These are phyloP conservation scores for Lenwebbia sp. DNA, from an alignment of 345 rosid genomes.

Conservation along the genomic window DNA sequence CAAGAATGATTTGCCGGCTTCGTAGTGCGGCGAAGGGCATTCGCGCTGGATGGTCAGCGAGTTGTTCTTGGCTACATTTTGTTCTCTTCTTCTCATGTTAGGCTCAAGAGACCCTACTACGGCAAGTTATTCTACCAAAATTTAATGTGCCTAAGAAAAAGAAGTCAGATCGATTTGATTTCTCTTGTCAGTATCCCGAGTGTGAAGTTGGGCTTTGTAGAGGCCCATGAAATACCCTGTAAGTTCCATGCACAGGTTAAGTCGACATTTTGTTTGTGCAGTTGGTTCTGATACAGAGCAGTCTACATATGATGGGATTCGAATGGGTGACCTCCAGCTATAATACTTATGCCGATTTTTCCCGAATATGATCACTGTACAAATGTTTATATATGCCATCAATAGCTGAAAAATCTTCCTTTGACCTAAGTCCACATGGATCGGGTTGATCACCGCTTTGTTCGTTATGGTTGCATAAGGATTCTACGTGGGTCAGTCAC, in stretches of 20 bases:
- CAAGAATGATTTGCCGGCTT: constrained; percentile 1
- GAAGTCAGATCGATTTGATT: not conserved
- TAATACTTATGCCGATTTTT: not conserved
- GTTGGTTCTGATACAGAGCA: not conserved
- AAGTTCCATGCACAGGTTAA: not conserved
- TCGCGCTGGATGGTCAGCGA: not conserved
- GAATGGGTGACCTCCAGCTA: not conserved
- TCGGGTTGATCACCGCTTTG: not conserved
- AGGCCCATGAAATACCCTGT: not conserved
- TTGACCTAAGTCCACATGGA: not conserved
- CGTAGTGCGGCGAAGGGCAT: not conserved
- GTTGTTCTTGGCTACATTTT: not conserved
- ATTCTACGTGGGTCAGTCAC: not conserved
- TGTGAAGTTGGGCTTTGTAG: not conserved
- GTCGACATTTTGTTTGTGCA: not conserved
- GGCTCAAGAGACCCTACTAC: not conserved
- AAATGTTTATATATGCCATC: not conserved
- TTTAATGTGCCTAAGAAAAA: not conserved
- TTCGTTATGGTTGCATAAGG: not conserved
- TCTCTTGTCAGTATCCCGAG: no score
- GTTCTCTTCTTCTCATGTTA: not conserved
- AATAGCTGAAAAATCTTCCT: not conserved
- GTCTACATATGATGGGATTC: rapidly evolving
- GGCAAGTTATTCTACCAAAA: not conserved
- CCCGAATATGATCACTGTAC: not conserved